Base-by-base conservation (phyloP, 2,329 filamentous ascomycete genomes). In the Plectosphaerella plurivora region DNA sequence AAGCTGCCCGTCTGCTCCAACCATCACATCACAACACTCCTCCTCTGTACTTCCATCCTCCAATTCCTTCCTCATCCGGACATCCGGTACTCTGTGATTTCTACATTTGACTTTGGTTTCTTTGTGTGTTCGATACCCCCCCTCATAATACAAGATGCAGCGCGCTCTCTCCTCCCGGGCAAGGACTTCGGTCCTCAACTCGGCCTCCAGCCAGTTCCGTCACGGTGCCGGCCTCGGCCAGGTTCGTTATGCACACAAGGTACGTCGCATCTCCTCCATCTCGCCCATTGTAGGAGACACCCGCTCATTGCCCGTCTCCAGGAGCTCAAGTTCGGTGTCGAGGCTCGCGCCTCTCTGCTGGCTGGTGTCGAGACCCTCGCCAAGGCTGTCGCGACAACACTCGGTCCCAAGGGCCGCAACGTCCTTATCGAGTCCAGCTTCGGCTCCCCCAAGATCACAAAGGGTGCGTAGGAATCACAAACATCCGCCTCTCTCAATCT, bases 371-470 rank as follows among this genome's bases (percentile, higher is more conserved):
- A 99, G 73, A 97, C 94, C 62, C 86, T 99, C 59, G 92, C 94
- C 65, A 96, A 87, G 78, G 94, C 94, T 59, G 94, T 99, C 59
- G 89, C 93, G 59, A 96, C 93, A 57, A 99, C 94, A 60, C 84
- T 99, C 57, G 94, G 94, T 62, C 94, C 94, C 66, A 99, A 99
- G 83, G 94, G 94, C 73, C 87, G 94, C 71, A 99, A 97, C 77
- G 94, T 99, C 62, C 74, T 99, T 68, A 99, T 99, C 63, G 94
- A 99, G 81, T 97, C 93, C 58, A 91, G 90, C 80, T 99, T 96
- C 68, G 94, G 94, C 73, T 96, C 94, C 16, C 94, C 94, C 66
- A 99, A 99, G 84, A 99, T 99, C 75, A 99, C 94, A 66, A 99
- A 99, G 82, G 93, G 93, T 96, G 79, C 58, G 41, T 44, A 18